These are phyloP conservation scores for bread wheat (Triticum aestivum) DNA, from an alignment of 176 grass and related monocot genomes.

Conservation along the genomic window DNA sequence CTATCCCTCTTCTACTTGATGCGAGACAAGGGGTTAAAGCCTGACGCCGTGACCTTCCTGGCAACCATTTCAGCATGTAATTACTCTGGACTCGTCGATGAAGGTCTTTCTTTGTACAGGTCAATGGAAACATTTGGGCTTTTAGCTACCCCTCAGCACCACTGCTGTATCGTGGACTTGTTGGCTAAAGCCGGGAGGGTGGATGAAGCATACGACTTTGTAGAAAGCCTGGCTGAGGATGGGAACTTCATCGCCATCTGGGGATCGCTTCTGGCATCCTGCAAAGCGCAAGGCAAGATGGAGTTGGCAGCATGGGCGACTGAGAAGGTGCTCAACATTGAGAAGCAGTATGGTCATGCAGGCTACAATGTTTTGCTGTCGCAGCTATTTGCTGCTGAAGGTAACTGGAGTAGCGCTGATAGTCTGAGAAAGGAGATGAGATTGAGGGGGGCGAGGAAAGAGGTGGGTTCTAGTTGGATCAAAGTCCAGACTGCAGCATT, in stretches of 20 bases:
- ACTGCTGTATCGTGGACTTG: constrained; percentile 71
- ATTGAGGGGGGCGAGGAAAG: constrained; percentile 55
- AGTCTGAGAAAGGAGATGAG: constrained; percentile 84
- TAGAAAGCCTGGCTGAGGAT: constrained; percentile 55
- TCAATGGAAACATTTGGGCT: constrained; percentile 68
- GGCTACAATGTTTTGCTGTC: constrained; percentile 73
- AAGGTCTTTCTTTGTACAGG: constrained; percentile 70
- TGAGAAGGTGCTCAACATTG: constrained; percentile 59
- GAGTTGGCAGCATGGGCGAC: constrained; percentile 59
- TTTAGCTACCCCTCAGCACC: constrained; percentile 61
- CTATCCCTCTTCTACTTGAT: constrained; percentile 70
- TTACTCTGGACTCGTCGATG: constrained; percentile 67
- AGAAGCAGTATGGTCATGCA: constrained; percentile 53
- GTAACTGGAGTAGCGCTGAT: constrained; percentile 75
- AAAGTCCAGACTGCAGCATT: constrained; percentile 40
- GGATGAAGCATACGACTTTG: constrained; percentile 80
- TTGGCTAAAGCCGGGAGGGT: constrained; percentile 67
- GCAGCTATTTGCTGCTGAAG: constrained; percentile 61
- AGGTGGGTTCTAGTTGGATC: constrained; percentile 71
- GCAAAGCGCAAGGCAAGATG: constrained; percentile 63
- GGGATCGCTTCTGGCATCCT: constrained; percentile 77
- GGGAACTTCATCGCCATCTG: constrained; percentile 76
- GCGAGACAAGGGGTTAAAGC: constrained; percentile 49
- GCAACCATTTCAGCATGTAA: constrained; percentile 72
- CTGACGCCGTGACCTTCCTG: constrained; percentile 76